Base-by-base conservation (phyloP, 768 basidiomycete species). In the Pulveroboletus sp. region DNA sequence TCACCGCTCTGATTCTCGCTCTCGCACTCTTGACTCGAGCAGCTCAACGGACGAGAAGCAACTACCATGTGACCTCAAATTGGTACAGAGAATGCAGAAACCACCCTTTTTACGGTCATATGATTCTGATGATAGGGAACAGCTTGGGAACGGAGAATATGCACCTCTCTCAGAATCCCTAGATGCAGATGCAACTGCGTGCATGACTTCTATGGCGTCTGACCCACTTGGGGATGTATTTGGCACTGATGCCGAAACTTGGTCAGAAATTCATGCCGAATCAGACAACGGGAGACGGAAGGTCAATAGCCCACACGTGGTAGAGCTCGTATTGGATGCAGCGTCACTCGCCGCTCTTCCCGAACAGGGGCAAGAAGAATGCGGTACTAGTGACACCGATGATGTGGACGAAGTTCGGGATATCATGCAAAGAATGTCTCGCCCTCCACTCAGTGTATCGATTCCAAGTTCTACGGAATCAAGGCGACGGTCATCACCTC, bases 171-270 rank as follows among this genome's bases (percentile, higher is more conserved):
- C 68, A 14, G 65, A 64, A 32, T 55, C 60, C 24, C 47, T 57
- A 21, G 64, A 51, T 34, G 39, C 39, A 16, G 74, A 72, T 37
- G 36, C 65, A 21, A 74, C 73, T 10, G 71, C 72, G 40, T 65
- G 67, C 42, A 71, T 76, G 35, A 59, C 64, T 56, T 64, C 70
- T 41, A 55, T 57, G 43, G 62, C 56, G 47, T 64, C 60, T 48
- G 81, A 86, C 60, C 81, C 81, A 19, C 69, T 85, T 23, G 72
- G 65, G 9, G 82, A 85, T 53, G 74, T 85, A 7, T 85, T 85
- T 67, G 82, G 84, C 39, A 74, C 75, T n/a, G 84, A 85, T 61
- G 78, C 72, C 52, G 78, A 84, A 53, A 75, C 78, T 1, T 84
- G 84, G 83, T 70, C 72, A 49, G 78, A 79, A 43, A 71, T 85